A percentile compares a stretch with the other conserved stretches of the same genome.
Evolutionary conservation across 768 basidiomycete genomes (phyloP).

Genomic region (Lanmaoa pseudosensibilis): DNA sequence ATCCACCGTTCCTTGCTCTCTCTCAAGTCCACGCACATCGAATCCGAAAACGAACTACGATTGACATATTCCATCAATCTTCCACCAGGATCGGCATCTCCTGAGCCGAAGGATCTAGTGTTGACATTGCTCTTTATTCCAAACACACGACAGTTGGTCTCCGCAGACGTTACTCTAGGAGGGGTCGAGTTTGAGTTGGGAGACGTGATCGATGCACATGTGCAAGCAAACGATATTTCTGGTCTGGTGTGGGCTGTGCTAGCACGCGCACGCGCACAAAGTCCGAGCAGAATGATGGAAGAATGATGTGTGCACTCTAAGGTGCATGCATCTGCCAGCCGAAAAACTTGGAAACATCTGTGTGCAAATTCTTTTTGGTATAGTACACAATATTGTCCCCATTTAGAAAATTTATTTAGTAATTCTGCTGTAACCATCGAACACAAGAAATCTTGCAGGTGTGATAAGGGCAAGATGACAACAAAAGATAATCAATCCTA

Average conservation of each 20-base stretch:
- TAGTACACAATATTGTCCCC: too few relatives aligned
- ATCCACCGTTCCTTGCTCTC: constrained; percentile 63
- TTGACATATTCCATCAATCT: constrained; percentile 58
- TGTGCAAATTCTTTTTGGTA: too few relatives aligned
- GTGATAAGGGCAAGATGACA: too few relatives aligned
- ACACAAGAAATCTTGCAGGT: too few relatives aligned
- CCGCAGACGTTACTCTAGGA: constrained; percentile 57
- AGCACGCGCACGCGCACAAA: constrained; percentile 38
- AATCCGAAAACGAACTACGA: constrained; percentile 76
- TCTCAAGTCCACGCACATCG: constrained; percentile 56
- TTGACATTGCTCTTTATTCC: constrained; percentile 68
- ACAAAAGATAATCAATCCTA: too few relatives aligned
- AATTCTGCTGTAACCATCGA: too few relatives aligned
- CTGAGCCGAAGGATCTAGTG: constrained; percentile 37
- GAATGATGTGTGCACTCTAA: background rate
- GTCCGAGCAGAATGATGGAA: background rate
- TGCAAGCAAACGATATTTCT: constrained; percentile 63
- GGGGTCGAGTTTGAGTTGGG: constrained; percentile 53
- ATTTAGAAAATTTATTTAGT: too few relatives aligned
- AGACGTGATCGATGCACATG: constrained; percentile 60
- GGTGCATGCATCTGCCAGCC: background rate
- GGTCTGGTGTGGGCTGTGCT: constrained; percentile 64
- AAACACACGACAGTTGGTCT: constrained; percentile 63
- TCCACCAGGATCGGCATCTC: constrained; percentile 25
- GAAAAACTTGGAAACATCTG: too few relatives aligned